Percentiles rank a stretch among this genome's conserved stretches.
These are phyloP conservation scores for Monosporascus ibericus DNA, from an alignment of 2,329 filamentous ascomycete species.

Conservation along the genomic window DNA sequence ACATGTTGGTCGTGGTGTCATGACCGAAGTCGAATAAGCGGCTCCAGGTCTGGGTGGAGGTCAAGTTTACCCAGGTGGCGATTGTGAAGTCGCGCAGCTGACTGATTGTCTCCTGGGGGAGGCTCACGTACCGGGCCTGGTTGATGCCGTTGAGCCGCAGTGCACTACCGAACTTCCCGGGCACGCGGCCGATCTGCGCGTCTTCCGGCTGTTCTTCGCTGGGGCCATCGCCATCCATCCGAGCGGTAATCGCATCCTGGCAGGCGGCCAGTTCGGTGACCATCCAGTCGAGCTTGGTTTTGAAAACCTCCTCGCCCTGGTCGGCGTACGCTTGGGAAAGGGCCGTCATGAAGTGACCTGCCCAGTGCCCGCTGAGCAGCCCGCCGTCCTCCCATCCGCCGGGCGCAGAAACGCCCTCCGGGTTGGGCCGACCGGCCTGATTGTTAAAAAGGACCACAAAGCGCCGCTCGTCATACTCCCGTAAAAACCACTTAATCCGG, in stretches of 20 bases:
- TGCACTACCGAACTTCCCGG: conserved; percentile 12
- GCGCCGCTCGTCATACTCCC: conserved; percentile 22
- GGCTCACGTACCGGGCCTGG: conserved; percentile 10
- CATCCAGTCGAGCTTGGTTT: conserved; percentile 28
- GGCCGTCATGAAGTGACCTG: conserved; percentile 27
- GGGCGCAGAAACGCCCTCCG: conserved; percentile 16
- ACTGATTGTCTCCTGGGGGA: conserved; percentile 15
- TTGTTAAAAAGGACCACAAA: conserved; percentile 28
- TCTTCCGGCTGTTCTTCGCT: not conserved
- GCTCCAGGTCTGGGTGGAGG: conserved; percentile 5
- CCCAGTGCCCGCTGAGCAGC: conserved; percentile 28
- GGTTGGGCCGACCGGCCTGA: conserved; percentile 24
- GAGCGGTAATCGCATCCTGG: conserved; percentile 25
- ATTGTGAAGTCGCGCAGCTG: conserved; percentile 16
- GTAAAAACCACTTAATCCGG: conserved; percentile 23
- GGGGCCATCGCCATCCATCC: conserved; percentile 12
- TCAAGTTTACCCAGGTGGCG: conserved; percentile 13
- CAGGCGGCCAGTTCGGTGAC: conserved; percentile 23
- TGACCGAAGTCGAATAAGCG: conserved; percentile 17
- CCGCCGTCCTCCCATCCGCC: conserved; percentile 30
- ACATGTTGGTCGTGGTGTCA: conserved; percentile 13
- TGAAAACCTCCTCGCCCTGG: conserved; percentile 23
- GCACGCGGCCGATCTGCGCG: conserved; percentile 7
- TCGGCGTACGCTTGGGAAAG: conserved; percentile 27
- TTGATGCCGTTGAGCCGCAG: conserved; percentile 5